Evolutionary conservation across 2,329 filamentous ascomycete species (phyloP).

Genomic region (Nemania diffusa): DNA sequence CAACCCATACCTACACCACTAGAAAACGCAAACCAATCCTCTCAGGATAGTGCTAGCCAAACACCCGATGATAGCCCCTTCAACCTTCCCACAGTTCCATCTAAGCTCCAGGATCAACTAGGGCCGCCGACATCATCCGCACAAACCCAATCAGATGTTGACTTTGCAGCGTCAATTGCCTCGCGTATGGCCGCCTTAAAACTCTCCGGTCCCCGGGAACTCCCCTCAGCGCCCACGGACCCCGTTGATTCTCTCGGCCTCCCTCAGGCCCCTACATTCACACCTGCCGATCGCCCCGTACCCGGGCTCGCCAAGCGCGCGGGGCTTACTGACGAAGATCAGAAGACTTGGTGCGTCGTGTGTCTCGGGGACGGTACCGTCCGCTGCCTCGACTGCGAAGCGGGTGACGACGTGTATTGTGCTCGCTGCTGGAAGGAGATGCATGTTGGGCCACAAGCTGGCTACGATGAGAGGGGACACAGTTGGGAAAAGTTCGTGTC

Average conservation of each 20-base stretch:
- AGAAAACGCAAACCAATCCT: slow-evolving; percentile 15
- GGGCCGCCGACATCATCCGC: slow-evolving; percentile 22
- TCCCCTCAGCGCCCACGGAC: slow-evolving; percentile 46
- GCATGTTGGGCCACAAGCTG: slow-evolving; percentile 75
- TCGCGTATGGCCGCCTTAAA: slow-evolving; percentile 64
- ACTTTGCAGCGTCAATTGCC: slow-evolving; percentile 59
- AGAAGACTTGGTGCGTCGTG: slow-evolving; percentile 82
- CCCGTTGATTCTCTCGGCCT: slow-evolving; percentile 54
- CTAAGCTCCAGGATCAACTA: slow-evolving; percentile 53
- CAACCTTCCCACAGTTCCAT: slow-evolving; percentile 60
- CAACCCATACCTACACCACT: slow-evolving; percentile 4
- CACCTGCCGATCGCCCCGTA: slow-evolving; percentile 56
- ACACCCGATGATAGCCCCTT: slow-evolving; percentile 44
- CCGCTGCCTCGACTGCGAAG: slow-evolving; percentile 76
- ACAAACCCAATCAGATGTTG: slow-evolving; percentile 43
- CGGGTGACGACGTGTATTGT: slow-evolving; percentile 74
- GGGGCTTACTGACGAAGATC: slow-evolving; percentile 74
- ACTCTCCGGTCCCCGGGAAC: slow-evolving; percentile 41
- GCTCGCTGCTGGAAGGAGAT: slow-evolving; percentile 83
- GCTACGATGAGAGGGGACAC: slow-evolving; percentile 76
- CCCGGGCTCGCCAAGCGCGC: slow-evolving; percentile 54
- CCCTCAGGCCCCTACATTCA: slow-evolving; percentile 62
- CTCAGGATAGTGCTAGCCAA: slow-evolving; percentile 9
- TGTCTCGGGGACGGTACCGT: slow-evolving; percentile 82
- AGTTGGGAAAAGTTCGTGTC: slow-evolving; percentile 68